Base-by-base conservation (phyloP, 2,329 filamentous ascomycete species). In the Talaromyces sp. region DNA sequence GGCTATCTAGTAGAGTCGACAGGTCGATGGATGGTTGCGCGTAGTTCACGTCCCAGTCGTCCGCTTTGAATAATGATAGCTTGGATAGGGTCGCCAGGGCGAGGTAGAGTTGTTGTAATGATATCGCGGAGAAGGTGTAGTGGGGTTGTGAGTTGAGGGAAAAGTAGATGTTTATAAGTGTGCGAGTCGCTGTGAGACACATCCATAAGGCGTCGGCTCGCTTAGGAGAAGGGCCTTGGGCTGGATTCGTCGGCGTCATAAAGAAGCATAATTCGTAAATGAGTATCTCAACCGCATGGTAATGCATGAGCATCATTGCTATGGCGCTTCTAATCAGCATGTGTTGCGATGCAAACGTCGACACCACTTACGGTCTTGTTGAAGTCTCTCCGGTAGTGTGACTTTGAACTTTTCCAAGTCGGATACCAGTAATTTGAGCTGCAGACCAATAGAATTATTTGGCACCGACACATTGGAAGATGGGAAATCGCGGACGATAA, bases 1-100 rank as follows among this genome's bases (percentile, higher is more conserved):
- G 33, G 41, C n/a, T 61, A 27, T 61, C 59, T 27, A 61, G 43
- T 17, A 61, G 31, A 50, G 31, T 61, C 31, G 59, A 39, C 11
- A 61, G 35, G 27, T 61, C 59, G 11, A 61, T 27, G 10, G 59
- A 61, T 39, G 59, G 59, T 35, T 52, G 59, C n/a, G 59, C 59
- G 25, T 61, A 61, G 27, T 61, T 61, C 31, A 52, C 43, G 31
- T 61, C 59, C 59, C 59, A 61, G 59, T 61, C 59, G 45, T 61
- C 59, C 19, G 59, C 59, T 31, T 61, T 61, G 45, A 61, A 61
- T 27, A 61, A 25, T 50, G 33, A 43, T 49, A 61, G 35, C 19
- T 52, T 61, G 4, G 59, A 61, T 3, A 61, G 35, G 22, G 59
- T 49, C 59, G 59, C 59, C 19, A 61, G 31, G 10, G 59, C 59